phyloP scores from a whole-genome alignment of 1,139 yeast genomes.

The Blastobotrys arbuscula region DNA sequence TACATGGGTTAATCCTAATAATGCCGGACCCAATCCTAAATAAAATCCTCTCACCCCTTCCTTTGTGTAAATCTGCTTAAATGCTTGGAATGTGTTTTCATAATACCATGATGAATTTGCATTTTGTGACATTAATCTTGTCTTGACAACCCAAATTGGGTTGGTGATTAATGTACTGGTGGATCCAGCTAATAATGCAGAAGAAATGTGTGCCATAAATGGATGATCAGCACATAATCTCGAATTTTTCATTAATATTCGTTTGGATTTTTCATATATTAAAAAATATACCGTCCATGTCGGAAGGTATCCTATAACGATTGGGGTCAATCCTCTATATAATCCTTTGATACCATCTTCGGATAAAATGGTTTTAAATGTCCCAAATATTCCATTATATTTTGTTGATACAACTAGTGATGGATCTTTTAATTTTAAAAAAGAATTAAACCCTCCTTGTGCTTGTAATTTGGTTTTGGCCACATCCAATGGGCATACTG shows the following conservation, averaged over 20 bases:
- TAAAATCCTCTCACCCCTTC: constrained; percentile 87
- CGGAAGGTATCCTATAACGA: constrained; percentile 88
- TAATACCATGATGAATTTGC: constrained; percentile 42
- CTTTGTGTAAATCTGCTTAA: constrained; percentile 62
- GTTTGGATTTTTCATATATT: constrained; percentile 75
- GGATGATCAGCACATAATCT: constrained; percentile 6
- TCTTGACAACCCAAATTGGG: constrained; percentile 97
- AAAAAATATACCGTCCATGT: constrained; percentile 97
- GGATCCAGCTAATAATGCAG: constrained; percentile 89
- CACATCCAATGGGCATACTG: constrained; percentile 91
- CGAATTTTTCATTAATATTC: constrained; percentile 19
- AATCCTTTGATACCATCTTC: constrained; percentile 83
- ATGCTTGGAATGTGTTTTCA: constrained; percentile 78
- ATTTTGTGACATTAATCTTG: constrained; percentile 80
- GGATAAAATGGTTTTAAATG: constrained; percentile 54
- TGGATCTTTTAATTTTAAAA: constrained; percentile 14
- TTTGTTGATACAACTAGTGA: constrained; percentile 24
- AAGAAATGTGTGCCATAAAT: constrained; percentile 48
- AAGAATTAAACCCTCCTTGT: constrained; percentile 56
- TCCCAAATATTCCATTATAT: constrained; percentile 55
- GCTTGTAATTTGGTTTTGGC: constrained; percentile 94
- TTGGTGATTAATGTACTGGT: constrained; percentile 82
- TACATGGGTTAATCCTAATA: constrained; percentile 86
- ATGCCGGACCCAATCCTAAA: constrained; percentile 84
- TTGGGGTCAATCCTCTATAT: constrained; percentile 87